These are phyloP conservation scores for Metschnikowia amazonensis DNA, from an alignment of 805 yeast genomes.

Conservation along the genomic window DNA sequence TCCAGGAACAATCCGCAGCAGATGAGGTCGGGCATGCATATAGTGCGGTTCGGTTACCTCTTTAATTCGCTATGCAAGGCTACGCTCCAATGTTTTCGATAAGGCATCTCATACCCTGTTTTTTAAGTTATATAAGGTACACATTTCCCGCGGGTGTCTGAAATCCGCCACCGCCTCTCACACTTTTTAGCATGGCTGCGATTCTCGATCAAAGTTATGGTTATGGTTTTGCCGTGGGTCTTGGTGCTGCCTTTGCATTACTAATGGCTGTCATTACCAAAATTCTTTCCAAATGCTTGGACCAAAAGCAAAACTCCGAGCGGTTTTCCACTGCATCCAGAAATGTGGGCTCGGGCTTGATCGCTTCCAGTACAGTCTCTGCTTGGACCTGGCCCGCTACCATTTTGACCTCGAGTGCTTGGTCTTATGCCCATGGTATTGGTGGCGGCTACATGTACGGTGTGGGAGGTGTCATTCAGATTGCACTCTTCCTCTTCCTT, in stretches of 20 bases:
- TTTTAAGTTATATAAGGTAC: background rate
- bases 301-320: conserved; percentile 10
- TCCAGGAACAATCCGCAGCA: background rate
- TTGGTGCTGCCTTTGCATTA: conserved; percentile 11
- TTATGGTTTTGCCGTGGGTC: conserved; percentile 9
- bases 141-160: background rate
- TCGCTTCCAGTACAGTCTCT: conserved; percentile 10
- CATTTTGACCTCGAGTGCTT: conserved; percentile 7
- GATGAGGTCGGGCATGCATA: background rate
- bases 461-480: conserved; percentile 16
- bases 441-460: conserved; percentile 9
- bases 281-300: conserved; percentile 7
- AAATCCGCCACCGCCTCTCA: background rate
- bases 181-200: background rate
- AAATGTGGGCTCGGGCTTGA: conserved; percentile 9
- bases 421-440: conserved; percentile 10
- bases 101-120: background rate
- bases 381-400: conserved; percentile 37
- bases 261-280: conserved; percentile 8
- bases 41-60: background rate
- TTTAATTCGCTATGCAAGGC: background rate
- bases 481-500: conserved; percentile 18
- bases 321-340: conserved; percentile 12
- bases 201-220: conserved; percentile 8
- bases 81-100: background rate